Conservation (phyloP, 2,329 filamentous ascomycete genomes). For the Teratosphaeriaceae sp. region DNA sequence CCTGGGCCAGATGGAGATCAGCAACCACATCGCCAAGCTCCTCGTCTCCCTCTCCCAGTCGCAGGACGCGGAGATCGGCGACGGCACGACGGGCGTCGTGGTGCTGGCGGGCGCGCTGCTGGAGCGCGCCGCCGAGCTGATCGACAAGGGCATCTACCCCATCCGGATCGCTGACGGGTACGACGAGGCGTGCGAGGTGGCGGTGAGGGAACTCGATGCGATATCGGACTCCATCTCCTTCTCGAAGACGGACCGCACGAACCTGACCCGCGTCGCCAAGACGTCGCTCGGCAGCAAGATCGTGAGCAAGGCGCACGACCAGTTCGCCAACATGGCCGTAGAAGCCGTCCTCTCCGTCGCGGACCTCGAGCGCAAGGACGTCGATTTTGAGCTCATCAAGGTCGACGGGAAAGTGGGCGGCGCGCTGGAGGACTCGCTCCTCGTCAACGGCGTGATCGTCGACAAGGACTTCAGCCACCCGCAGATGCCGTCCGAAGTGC, state of each 20-base stretch:
- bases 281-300: constrained; percentile 99
- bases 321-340: constrained; percentile 96
- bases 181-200: constrained; percentile 87
- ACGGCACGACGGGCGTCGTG: constrained; percentile 96
- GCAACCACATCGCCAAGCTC: constrained; percentile 97
- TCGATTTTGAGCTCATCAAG: constrained; percentile 99
- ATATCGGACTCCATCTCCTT: too few species aligned
- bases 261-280: constrained; percentile 89
- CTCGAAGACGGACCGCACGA: constrained; percentile 82
- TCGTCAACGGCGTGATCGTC: constrained; percentile 96
- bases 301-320: constrained; percentile 90
- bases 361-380: constrained; percentile 91
- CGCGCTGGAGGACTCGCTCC: constrained; percentile 81
- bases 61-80: constrained; percentile 97
- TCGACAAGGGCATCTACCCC: constrained; percentile 99
- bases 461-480: constrained; percentile 99
- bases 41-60: constrained; percentile 95
- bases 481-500: constrained; percentile 95
- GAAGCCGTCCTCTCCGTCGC: constrained; percentile 95
- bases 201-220: constrained; percentile 98
- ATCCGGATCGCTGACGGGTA: constrained; percentile 99
- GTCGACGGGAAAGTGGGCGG: constrained; percentile 98
- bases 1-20: constrained; percentile 87
- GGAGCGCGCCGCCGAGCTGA: constrained; percentile 89
- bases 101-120: constrained; percentile 94